Conservation (phyloP, 108 stramenopile species). For the Skeletonema tropicum region DNA sequence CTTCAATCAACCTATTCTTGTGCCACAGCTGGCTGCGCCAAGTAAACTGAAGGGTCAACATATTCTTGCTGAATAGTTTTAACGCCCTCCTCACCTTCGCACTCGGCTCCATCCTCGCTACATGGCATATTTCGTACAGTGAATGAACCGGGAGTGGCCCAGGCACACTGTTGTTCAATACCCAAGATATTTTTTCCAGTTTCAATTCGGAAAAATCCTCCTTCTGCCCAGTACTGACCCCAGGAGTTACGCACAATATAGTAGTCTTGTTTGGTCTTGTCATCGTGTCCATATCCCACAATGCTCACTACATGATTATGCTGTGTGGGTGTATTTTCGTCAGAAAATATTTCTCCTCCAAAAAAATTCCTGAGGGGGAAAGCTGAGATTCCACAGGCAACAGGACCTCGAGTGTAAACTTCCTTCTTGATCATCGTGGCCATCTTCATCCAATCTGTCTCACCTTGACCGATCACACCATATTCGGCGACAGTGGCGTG, state of each 20-base stretch:
- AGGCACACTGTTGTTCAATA: conserved; percentile 70
- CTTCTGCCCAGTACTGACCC: conserved; percentile 66
- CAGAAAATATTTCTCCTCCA: conserved; percentile 74
- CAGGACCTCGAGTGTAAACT: conserved; percentile 92
- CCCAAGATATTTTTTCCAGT: conserved; percentile 76
- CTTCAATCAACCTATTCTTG: conserved; percentile 1
- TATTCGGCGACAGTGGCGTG: conserved; percentile 61
- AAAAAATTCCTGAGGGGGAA: conserved; percentile 58
- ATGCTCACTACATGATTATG: conserved; percentile 89
- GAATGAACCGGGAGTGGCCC: conserved; percentile 77
- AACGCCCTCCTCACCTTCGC: conserved; percentile 20
- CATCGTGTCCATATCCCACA: conserved; percentile 91
- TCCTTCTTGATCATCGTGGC: conserved; percentile 48
- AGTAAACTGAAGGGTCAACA: conserved; percentile 31
- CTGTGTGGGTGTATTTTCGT: conserved; percentile 43
- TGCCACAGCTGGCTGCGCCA: conserved; percentile 1
- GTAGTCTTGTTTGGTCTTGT: conserved; percentile 57
- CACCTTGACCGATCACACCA: conserved; percentile 14
- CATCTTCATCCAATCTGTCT: conserved; percentile 13
- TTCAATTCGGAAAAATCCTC: conserved; percentile 66
- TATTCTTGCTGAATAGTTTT: conserved; percentile 5
- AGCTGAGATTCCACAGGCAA: conserved; percentile 85
- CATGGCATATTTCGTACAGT: conserved; percentile 60
- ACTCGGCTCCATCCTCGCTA: conserved; percentile 60
- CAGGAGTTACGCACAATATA: conserved; percentile 93